Evolutionary conservation across 2,329 filamentous ascomycete species (phyloP).

Genomic region (Aspergillus sp.): DNA sequence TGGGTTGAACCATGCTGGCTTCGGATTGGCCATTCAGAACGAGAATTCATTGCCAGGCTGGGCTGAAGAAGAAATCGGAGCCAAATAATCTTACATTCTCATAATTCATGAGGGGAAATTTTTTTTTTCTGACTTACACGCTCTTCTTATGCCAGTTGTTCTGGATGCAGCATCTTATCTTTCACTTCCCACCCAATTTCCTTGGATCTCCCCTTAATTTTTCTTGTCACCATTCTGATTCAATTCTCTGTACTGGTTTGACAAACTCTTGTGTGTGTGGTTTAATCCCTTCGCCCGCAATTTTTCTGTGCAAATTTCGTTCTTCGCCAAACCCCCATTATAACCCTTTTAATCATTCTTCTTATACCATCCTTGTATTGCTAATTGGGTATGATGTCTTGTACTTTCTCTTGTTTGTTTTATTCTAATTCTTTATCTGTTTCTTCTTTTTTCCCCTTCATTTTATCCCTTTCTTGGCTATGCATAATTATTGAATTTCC

Average conservation of each 20-base stretch:
- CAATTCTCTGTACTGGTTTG: slow-evolving; percentile 27
- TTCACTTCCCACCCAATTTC: slow-evolving; percentile 23
- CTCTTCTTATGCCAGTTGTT: slow-evolving; percentile 11
- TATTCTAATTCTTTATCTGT: slow-evolving; percentile 19
- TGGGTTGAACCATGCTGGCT: slow-evolving; percentile 57
- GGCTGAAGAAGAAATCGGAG: slow-evolving; percentile 63
- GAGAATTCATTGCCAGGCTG: slow-evolving; percentile 60
- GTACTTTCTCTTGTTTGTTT: slow-evolving; percentile 20
- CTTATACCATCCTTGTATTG: slow-evolving; percentile 39
- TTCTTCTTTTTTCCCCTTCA: slow-evolving; percentile 13
- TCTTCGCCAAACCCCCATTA: slow-evolving; percentile 22
- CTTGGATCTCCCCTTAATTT: slow-evolving; percentile 16
- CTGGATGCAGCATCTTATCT: slow-evolving; percentile 22
- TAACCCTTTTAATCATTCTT: slow-evolving; percentile 31
- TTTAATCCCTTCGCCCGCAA: slow-evolving; percentile 12
- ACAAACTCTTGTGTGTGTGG: slow-evolving; percentile 13
- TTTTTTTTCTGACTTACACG: slow-evolving; percentile 16
- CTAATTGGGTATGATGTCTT: slow-evolving; percentile 37
- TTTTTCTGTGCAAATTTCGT: slow-evolving; percentile 28
- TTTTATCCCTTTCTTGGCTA: slow-evolving; percentile 11
- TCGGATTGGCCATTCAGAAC: slow-evolving; percentile 60
- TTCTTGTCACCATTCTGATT: slow-evolving; percentile 19
- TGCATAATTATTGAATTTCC: slow-evolving; percentile 12
- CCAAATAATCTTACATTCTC: slow-evolving; percentile 42
- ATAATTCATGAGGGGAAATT: slow-evolving; percentile 12